Base-by-base conservation (phyloP, 108 stramenopile species). In the Poteriospumella lacustris region DNA sequence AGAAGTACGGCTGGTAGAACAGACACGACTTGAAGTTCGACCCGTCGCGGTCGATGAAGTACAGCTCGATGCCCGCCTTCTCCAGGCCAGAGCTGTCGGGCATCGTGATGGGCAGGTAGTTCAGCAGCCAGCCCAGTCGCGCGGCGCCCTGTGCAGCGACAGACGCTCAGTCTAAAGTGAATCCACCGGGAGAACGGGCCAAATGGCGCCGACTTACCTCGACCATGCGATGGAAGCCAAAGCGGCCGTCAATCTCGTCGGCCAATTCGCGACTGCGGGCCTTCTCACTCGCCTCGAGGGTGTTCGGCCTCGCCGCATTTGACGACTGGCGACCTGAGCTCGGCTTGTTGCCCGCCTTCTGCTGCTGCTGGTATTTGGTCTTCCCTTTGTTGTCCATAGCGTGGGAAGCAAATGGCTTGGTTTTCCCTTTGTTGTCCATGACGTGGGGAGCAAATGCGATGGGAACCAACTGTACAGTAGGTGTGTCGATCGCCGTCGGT, bases 1-100 rank as follows among this genome's bases (percentile, higher is more conserved):
- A 99, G 75, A 99, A 96, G 86, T 97, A 98, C 19, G 97, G 97
- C 64, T 89, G 85, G 76, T 94, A 89, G 43, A 92, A 72, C 1
- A 95, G 85, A 2, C 88, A 90, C 2, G 91, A 85, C 80, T 96
- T 96, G 91, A 98, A 98, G 31, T 81, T 92, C 26, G 43, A 47
- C 24, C 86, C 84, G 47, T 88, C 89, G 68, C 90, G 83, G 44
- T 89, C 81, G 60, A 93, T 81, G 70, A 96, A 93, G 79, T 91
- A 98, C 62, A 98, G 72, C 78, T 98, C 96, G 38, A 98, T 58
- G 1, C 90, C 95, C n/a, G 90, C 29, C 42, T 43, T 77, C 81
- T 89, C 87, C 28, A 52, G 43, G 59, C 83, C 86, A 44, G 77
- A 52, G 2, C 60, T 15, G 41, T 58, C 80, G 68, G 24, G 3